Percentiles rank a stretch among this genome's conserved stretches.
These are phyloP conservation scores for Elsinoe arachidis DNA, from an alignment of 2,329 filamentous ascomycete species.

Conservation along the genomic window DNA sequence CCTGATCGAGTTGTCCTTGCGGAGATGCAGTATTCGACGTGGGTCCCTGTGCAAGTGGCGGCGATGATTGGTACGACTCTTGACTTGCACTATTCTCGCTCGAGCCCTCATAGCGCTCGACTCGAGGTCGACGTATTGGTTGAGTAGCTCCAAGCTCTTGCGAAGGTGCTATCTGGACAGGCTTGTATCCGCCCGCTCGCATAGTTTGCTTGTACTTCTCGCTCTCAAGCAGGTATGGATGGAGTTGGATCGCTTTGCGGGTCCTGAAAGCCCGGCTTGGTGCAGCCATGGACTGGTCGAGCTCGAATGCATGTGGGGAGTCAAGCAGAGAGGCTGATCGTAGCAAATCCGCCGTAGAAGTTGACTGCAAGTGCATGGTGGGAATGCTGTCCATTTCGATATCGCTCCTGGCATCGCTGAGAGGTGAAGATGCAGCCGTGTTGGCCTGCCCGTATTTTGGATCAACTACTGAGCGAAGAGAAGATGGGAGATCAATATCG, in stretches of 20 bases:
- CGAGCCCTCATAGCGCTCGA: background rate
- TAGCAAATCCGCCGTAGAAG: background rate
- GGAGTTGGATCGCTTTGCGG: conserved; percentile 40
- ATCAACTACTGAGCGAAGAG: background rate
- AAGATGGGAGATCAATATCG: background rate
- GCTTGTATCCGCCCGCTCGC: conserved; percentile 35
- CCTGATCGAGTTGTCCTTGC: too few species aligned
- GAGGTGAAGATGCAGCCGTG: conserved; percentile 19
- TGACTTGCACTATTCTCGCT: conserved; percentile 9
- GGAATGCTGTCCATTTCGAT: background rate
- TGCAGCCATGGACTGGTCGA: conserved; percentile 7
- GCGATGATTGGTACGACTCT: background rate
- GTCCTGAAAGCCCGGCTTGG: conserved; percentile 32
- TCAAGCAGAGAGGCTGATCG: background rate
- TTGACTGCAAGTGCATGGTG: background rate
- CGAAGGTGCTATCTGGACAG: conserved; percentile 28
- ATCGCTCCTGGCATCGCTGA: conserved; percentile 20
- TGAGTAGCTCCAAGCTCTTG: conserved; percentile 15
- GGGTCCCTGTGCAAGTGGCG: background rate
- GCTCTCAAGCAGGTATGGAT: conserved; percentile 40
- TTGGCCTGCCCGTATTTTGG: background rate
- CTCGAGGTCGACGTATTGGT: conserved; percentile 2
- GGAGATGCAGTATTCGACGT: too few species aligned
- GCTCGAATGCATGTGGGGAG: conserved; percentile 1
- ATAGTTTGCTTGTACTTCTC: conserved; percentile 36